Base-by-base conservation (phyloP, 2,329 filamentous ascomycete genomes). In the Ramichloridium luteum region DNA sequence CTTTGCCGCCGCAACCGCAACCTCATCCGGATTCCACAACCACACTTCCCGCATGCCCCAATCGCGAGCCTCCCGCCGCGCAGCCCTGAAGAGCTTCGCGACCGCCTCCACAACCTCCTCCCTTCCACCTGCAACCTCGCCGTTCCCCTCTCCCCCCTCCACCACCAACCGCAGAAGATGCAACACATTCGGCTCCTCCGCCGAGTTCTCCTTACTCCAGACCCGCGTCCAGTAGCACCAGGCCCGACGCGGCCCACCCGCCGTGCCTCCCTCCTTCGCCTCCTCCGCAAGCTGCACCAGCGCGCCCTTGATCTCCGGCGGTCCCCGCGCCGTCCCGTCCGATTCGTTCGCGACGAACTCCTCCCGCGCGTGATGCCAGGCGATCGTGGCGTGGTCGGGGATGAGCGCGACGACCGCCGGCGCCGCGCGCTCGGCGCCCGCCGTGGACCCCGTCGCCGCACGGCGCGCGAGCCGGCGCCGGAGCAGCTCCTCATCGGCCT, bases 321-420 rank as follows among this genome's bases (percentile, higher is more conserved):
- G 14, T 1, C 60, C 48, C 0, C 81, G 77, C 4, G 51, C 52
- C 12, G 61, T 59, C 2, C 67, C 62, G 42, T 78, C 70, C 4
- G 86, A 62, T 39, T 73, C 68, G 33, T 68, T 65, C 4, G 70
- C 71, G 49, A 88, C 77, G 54, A 80, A 90, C 30, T 85, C 75
- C 57, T 93, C 84, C 29, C 88, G 74, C 36, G 76, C 73, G 53
- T 83, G 73, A 55, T 88, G 78, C 83, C 83, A 92, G 38, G 68
- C 59, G 43, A 85, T 68, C 5, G 74, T 73, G 35, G 77, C 70
- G 37, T 71, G 56, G 46, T 83, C 72, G 0, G 83, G 81, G 28
- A 74, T 45, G 39, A 86, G 60, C 25, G 82, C 80, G 25, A 90
- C 68, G n/a, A n/a, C n/a, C 13, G 62, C 58, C 10, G 62, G 68